Percentiles rank a stretch among this genome's conserved stretches.
Evolutionary conservation across 2,329 filamentous ascomycete genomes (phyloP).

Genomic region (Chrysoporthe puriensis): DNA sequence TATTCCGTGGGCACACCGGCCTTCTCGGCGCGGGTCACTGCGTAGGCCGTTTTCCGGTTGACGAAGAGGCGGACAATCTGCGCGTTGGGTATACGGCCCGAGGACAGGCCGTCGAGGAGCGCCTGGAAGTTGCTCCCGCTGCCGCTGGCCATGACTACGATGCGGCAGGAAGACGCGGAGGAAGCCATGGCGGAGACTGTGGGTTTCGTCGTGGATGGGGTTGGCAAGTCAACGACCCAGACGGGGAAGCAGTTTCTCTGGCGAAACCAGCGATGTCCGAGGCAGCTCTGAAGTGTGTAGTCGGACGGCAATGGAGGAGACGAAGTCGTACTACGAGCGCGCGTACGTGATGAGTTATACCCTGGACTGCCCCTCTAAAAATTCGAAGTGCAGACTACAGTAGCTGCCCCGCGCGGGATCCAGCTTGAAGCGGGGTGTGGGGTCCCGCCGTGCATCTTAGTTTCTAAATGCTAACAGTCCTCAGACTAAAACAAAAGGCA

Average conservation of each 20-base stretch:
- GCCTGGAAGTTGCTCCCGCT: conserved; percentile 81
- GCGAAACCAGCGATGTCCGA: not conserved
- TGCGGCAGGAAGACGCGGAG: conserved; percentile 44
- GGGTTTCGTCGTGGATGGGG: not conserved
- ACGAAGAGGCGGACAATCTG: conserved; percentile 52
- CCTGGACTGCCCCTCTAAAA: not conserved
- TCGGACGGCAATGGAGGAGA: too few relatives aligned
- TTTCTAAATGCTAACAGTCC: too few relatives aligned
- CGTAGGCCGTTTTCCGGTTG: conserved; percentile 53
- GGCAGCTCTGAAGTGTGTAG: not conserved
- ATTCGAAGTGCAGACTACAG: not conserved
- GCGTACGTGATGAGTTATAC: not conserved
- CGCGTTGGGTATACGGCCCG: conserved; percentile 45
- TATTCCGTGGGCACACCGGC: conserved; percentile 73
- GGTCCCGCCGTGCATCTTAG: too few relatives aligned
- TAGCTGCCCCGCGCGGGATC: not conserved
- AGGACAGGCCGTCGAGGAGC: conserved; percentile 56
- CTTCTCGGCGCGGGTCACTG: conserved; percentile 46
- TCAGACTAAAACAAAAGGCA: too few relatives aligned
- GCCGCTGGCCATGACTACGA: conserved; percentile 73
- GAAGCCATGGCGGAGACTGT: conserved; percentile 15
- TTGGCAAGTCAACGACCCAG: not conserved
- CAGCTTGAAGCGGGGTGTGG: not conserved
- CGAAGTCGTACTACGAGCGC: too few relatives aligned
- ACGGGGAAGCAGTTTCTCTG: not conserved